These are phyloP conservation scores for Aspergillus nanangensis DNA, from an alignment of 495 filamentous ascomycete genomes.

Conservation along the genomic window DNA sequence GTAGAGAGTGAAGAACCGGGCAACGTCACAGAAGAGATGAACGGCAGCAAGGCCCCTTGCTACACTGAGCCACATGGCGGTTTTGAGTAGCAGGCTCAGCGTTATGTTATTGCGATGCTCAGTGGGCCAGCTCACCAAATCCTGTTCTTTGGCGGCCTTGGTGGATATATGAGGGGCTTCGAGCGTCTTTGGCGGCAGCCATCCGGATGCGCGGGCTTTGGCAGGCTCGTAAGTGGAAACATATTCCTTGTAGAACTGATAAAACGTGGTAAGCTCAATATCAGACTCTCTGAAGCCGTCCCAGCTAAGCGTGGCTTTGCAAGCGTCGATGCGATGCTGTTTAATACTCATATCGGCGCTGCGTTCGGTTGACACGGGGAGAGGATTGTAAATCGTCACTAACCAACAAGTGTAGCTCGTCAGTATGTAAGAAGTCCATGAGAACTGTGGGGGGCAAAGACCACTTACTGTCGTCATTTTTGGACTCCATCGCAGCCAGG, in stretches of 20 bases:
- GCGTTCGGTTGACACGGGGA: slow-evolving; percentile 8
- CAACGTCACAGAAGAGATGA: slow-evolving; percentile 24
- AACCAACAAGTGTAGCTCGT: background rate
- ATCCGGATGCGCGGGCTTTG: slow-evolving; percentile 13
- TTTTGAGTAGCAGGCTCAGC: slow-evolving; percentile 17
- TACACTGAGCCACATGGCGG: slow-evolving; percentile 20
- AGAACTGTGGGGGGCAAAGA: background rate
- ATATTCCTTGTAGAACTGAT: slow-evolving; percentile 35
- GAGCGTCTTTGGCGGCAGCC: slow-evolving; percentile 12
- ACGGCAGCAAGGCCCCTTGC: slow-evolving; percentile 23
- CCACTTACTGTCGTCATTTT: slow-evolving; percentile 12
- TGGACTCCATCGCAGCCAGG: background rate
- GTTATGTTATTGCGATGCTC: background rate
- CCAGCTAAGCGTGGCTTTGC: slow-evolving; percentile 18
- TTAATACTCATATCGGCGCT: slow-evolving; percentile 14
- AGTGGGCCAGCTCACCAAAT: slow-evolving; percentile 12
- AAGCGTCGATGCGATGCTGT: slow-evolving; percentile 19
- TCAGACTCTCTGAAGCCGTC: slow-evolving; percentile 54
- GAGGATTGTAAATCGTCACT: slow-evolving; percentile 15
- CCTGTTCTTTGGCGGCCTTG: slow-evolving; percentile 2
- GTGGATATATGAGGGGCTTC: slow-evolving; percentile 9
- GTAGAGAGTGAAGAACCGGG: slow-evolving; percentile 12
- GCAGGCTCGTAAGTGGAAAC: slow-evolving; percentile 6
- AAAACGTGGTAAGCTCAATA: slow-evolving; percentile 58
- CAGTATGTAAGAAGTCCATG: background rate